Evolutionary conservation across 1,139 yeast genomes (phyloP), one percentile per base, ranked within the genome.

Genomic region (Yamadazyma aaseri): DNA sequence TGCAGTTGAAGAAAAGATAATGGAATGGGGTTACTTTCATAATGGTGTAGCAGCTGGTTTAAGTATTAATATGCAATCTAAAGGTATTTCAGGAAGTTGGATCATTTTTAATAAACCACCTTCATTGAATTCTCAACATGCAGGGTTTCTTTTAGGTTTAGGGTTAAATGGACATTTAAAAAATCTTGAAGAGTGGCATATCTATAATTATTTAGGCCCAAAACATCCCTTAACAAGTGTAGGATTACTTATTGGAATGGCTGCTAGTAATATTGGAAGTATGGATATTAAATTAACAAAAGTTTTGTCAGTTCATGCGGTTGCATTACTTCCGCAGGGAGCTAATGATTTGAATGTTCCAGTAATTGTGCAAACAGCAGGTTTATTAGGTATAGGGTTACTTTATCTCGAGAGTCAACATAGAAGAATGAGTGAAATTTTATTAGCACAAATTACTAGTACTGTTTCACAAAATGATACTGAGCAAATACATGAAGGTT

Each of bases 101-200:
- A 84, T 90, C 28, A 84, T 83, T 1, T 89, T 85, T 56, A 89
- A 89, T 50, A 84, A 81, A 46, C 96, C 96, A 0, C 73, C 76
- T 1, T 71, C 67, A 7, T 60, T 85, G 29, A 82, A 76, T 46
- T 73, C 95, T 0, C 95, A 85, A 44, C 97, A 90, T 61, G 97
- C 96, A 13, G 99, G 99, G 0, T 89, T 94, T 48, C 60, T 94
- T n/a, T 63, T 89, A 17, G 98, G 97, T 0, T 63, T 92, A 16
- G 99, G 99, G 0, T 65, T 94, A 28, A 87, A 87, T 60, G 97
- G 97, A 0, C 96, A 90, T 54, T 61, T 94, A 45, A 81, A 77
- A 42, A 72, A 72, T 29, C 63, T 94, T 20, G 97, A 94, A 51
- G 97, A 92, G 54, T 94, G 98, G 97, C 97, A 90, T 53, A 85